phyloP scores from a whole-genome alignment of 768 basidiomycete species.

The Dentipellis sp. region DNA sequence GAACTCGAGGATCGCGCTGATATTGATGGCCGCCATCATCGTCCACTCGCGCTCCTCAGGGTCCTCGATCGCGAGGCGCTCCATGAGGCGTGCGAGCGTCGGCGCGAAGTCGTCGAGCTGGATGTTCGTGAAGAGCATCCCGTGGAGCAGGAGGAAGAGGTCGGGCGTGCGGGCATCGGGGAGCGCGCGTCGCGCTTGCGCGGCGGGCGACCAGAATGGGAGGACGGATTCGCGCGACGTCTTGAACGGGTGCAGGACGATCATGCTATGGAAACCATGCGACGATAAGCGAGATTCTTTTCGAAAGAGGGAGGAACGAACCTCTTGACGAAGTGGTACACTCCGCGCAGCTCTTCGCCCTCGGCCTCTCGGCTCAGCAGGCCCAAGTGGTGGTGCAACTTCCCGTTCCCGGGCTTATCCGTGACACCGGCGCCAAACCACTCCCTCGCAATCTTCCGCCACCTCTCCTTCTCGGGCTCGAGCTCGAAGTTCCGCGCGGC shows the following conservation, averaged over 20 bases:
- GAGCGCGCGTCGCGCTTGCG: slow-evolving; percentile 62
- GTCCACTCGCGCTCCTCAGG: slow-evolving; percentile 87
- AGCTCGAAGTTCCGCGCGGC: slow-evolving; percentile 78
- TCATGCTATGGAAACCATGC: slow-evolving; percentile 49
- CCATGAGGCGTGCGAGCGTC: slow-evolving; percentile 76
- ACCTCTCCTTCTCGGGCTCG: slow-evolving; percentile 86
- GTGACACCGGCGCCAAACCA: slow-evolving; percentile 89
- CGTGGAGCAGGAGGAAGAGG: slow-evolving; percentile 87
- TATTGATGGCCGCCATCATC: slow-evolving; percentile 89
- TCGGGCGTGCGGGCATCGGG: slow-evolving; percentile 71
- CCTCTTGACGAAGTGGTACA: slow-evolving; percentile 97
- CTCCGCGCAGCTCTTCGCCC: slow-evolving; percentile 69
- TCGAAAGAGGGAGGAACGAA: slow-evolving; percentile 25
- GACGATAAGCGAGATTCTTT: background rate
- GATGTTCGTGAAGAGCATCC: slow-evolving; percentile 95
- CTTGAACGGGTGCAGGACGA: slow-evolving; percentile 79
- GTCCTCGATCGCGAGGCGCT: slow-evolving; percentile 75
- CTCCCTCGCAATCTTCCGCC: slow-evolving; percentile 81
- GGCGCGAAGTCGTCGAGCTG: slow-evolving; percentile 86
- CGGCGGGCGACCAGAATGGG: slow-evolving; percentile 73
- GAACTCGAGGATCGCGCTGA: slow-evolving; percentile 80
- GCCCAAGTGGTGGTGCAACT: slow-evolving; percentile 91
- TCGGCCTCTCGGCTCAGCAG: slow-evolving; percentile 78
- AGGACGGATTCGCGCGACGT: slow-evolving; percentile 87
- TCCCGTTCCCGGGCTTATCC: slow-evolving; percentile 88